Percentiles rank a stretch among this genome's conserved stretches.
Conservation (phyloP, 2,329 filamentous ascomycete species). For the Dactylellina drechsleri region DNA sequence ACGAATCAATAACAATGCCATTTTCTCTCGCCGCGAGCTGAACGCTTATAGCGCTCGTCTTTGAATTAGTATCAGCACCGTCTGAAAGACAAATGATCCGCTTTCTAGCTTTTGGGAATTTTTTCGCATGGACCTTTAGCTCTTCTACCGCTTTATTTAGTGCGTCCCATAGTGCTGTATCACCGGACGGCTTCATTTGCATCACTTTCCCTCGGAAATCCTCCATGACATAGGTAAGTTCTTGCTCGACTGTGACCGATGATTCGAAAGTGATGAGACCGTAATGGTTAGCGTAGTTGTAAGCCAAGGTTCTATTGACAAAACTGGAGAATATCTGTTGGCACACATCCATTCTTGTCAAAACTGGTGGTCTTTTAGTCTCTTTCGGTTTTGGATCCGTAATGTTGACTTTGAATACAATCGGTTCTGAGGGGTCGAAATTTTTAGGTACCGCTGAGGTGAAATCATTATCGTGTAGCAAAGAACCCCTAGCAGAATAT, state of each 20-base stretch:
- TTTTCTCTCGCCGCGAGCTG: constrained; percentile 55
- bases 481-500: too few species aligned
- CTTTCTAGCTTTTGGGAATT: constrained; percentile 59
- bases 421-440: not conserved
- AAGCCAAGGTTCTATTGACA: constrained; percentile 61
- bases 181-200: constrained; percentile 59
- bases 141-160: constrained; percentile 60
- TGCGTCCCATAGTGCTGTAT: constrained; percentile 62
- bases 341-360: constrained; percentile 59
- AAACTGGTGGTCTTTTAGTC: constrained; percentile 3
- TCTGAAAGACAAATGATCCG: constrained; percentile 62
- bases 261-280: constrained; percentile 60
- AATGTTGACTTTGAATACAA: constrained; percentile 55
- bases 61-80: constrained; percentile 60
- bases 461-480: too few species aligned
- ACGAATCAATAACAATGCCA: constrained; percentile 60
- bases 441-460: not conserved
- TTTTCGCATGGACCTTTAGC: constrained; percentile 58
- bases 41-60: constrained; percentile 54
- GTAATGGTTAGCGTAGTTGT: constrained; percentile 61
- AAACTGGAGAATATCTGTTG: constrained; percentile 62
- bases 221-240: constrained; percentile 60
- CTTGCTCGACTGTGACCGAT: constrained; percentile 57
- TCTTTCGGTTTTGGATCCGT: constrained; percentile 48
- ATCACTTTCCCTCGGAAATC: constrained; percentile 61